Percentiles rank a stretch among this genome's conserved stretches.
phyloP scores from a whole-genome alignment of 1,284 basidiomycete species.

The Marasmius tenuissimus region DNA sequence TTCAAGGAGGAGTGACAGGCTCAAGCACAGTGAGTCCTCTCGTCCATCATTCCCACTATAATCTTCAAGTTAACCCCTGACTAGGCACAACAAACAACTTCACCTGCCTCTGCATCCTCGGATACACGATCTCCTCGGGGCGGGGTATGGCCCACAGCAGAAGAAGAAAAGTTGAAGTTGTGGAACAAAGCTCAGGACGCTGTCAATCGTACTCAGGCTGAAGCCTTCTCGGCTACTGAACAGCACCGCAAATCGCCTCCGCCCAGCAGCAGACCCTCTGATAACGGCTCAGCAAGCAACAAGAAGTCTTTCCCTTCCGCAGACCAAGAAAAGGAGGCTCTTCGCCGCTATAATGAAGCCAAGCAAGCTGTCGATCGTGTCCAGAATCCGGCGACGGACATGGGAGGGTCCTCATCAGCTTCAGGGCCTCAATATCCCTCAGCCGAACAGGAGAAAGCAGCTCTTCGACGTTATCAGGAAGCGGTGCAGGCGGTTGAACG shows the following conservation, averaged over 20 bases:
- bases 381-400: conserved; percentile 25
- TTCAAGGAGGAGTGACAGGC: conserved; percentile 43
- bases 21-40: conserved; percentile 33
- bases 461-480: conserved; percentile 45
- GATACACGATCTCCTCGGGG: conserved; percentile 11
- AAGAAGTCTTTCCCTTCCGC: conserved; percentile 23
- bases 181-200: conserved; percentile 68
- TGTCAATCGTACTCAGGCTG: conserved; percentile 49
- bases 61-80: not conserved
- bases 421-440: conserved; percentile 24
- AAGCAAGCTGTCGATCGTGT: conserved; percentile 64
- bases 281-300: conserved; percentile 21
- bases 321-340: conserved; percentile 60
- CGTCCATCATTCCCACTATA: not conserved
- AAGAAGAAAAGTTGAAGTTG: conserved; percentile 69
- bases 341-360: conserved; percentile 68
- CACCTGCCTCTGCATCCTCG: conserved; percentile 3
- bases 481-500: conserved; percentile 51
- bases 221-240: conserved; percentile 20
- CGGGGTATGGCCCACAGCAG: conserved; percentile 62
- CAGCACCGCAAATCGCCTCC: conserved; percentile 14
- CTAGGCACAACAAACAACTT: not conserved
- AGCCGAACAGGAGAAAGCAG: conserved; percentile 43
- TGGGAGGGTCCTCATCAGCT: not conserved
- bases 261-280: conserved; percentile 30